phyloP scores from a whole-genome alignment of 2,329 filamentous ascomycete genomes.

The Tothia fuscella region DNA sequence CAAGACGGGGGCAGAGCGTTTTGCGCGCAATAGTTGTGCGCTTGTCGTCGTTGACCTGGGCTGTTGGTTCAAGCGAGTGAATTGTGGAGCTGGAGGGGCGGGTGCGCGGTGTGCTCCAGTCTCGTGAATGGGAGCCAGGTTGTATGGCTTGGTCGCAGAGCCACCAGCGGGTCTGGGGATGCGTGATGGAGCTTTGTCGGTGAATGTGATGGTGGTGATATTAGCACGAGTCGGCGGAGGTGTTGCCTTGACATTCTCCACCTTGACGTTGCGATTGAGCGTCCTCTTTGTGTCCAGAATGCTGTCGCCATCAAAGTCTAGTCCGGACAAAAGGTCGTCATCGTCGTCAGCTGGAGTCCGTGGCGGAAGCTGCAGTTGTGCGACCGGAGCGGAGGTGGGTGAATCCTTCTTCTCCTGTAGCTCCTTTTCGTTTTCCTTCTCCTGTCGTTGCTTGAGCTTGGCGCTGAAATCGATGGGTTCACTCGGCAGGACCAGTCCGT shows the following conservation, averaged over 20 bases:
- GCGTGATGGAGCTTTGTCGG: constrained; percentile 62
- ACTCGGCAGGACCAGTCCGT: constrained; percentile 74
- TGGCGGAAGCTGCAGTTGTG: constrained; percentile 20
- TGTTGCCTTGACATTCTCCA: constrained; percentile 53
- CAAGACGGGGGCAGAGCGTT: constrained; percentile 49
- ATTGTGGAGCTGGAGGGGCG: constrained; percentile 43
- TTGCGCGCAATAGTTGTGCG: constrained; percentile 44
- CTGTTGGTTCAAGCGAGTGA: constrained; percentile 33
- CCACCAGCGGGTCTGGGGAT: constrained; percentile 64
- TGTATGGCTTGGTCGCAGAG: constrained; percentile 49
- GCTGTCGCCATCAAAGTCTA: constrained; percentile 17
- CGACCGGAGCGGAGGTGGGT: constrained; percentile 2
- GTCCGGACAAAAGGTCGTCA: constrained; percentile 14
- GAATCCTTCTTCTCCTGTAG: constrained; percentile 27
- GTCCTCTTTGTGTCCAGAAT: constrained; percentile 71
- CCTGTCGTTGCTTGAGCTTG: constrained; percentile 60
- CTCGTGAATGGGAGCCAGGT: constrained; percentile 87
- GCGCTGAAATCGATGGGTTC: constrained; percentile 76
- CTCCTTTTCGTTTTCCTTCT: constrained; percentile 23
- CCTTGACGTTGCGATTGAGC: constrained; percentile 81
- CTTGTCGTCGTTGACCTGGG: constrained; percentile 41
- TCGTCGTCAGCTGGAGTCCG: constrained; percentile 22
- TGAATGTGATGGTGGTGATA: constrained; percentile 81
- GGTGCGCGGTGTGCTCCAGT: constrained; percentile 61
- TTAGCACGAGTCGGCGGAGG: constrained; percentile 58